Evolutionary conservation across 1,284 basidiomycete species (phyloP), one percentile per base, ranked within the genome.

Genomic region (Apiotrichum domesticum): DNA sequence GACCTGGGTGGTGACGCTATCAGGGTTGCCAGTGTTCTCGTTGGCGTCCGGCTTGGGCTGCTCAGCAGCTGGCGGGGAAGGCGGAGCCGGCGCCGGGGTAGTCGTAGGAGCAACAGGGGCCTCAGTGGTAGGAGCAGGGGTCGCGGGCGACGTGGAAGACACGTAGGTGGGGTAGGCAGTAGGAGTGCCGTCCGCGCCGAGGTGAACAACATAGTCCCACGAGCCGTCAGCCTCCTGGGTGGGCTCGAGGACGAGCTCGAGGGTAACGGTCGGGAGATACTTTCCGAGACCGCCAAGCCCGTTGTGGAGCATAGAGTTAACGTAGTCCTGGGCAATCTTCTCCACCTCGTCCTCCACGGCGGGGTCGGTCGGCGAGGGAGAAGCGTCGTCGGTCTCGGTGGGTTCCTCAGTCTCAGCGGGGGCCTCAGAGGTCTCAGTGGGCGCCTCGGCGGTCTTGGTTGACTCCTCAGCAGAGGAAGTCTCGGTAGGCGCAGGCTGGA

Each of bases 171-270:
- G 72, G 2, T 63, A 63, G 15, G 75, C 73, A 10, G 75, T 77
- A 2, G 72, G 71, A 6, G 68, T 73, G 8, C 75, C 75, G 54
- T 77, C 75, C 5, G 61, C 35, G 33, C 75, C 74, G 29, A 77
- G 62, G 48, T 70, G 63, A 8, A 76, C 69, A 39, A 75, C 66
- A 42, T 77, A 77, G 55, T 77, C 74, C 75, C 74, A 77, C 6
- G 66, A 54, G 39, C 74, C 75, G 52, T 77, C 74, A 33, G 74
- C 64, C 56, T 72, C 69, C 68, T 75, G 74, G 47, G 74, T 74
- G 33, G 75, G 75, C 54, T 70, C 62, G 50, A 77, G 63, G 4
- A 74, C 61, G 32, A 77, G 64, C 54, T 75, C 67, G n/a, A 77
- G 62, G 8, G 75, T 77, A 42, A 76, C 64, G 2, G 75, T 77